Evolutionary conservation across 495 filamentous ascomycete genomes (phyloP), one percentile per base, ranked within the genome.

Genomic region (Neurospora tetraspora): DNA sequence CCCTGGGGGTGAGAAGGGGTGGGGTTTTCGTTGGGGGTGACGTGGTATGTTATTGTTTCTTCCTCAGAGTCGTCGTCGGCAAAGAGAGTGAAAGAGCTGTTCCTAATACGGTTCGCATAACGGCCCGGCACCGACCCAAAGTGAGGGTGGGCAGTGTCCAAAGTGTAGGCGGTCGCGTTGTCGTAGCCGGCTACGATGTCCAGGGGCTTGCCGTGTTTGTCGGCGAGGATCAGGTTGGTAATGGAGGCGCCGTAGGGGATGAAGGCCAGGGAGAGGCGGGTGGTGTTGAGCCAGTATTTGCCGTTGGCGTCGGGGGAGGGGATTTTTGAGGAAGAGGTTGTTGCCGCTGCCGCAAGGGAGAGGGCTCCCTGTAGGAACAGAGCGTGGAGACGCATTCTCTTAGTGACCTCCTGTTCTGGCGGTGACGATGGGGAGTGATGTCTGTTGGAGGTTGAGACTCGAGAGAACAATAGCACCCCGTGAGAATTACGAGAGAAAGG

Each of bases 41-140:
- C 82, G 73, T 94, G 86, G 76, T 91, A 95, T 0, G 80, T 84
- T 16, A 75, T 75, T 14, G 4, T n/a, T n/a, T n/a, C 5, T 14
- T 23, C 45, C 10, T 47, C 85, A 53, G 4, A 14, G 12, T 14
- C 47, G 3, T 0, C 2, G 5, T 61, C 53, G 53, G 20, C 1
- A 16, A 61, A 61, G 6, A 61, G 12, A 18, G 53, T 31, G 77
- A 96, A 97, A 10, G 88, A 92, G 74, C 89, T 89, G 80, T 96
- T 96, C 85, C 91, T 93, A 82, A 96, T 97, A 39, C 92, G 90
- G 81, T 97, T 95, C 53, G 92, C 92, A 77, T 94, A 95, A 20
- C 92, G 90, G 42, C 93, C 93, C 6, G 89, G 91, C n/a, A 93
- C 87, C 8, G 89, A 85, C 53, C 92, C 92, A 73, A 92, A 91